phyloP scores from a whole-genome alignment of 371 early-diverging fungal genomes.

The Haplosporangium sp. region DNA sequence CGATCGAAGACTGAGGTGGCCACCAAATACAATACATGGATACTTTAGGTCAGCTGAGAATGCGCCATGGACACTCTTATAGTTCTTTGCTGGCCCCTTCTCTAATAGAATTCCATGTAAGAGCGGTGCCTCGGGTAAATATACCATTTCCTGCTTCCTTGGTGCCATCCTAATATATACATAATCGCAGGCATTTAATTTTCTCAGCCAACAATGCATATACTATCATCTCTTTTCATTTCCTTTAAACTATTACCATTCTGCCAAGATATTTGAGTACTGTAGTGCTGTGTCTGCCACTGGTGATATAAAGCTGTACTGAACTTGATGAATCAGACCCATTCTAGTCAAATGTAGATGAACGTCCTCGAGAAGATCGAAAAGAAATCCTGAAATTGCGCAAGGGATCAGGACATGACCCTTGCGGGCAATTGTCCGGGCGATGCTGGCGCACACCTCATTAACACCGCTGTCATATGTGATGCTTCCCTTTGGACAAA shows the following conservation, averaged over 20 bases:
- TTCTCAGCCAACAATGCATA: no score
- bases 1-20: conserved; percentile 62
- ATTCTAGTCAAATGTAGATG: conserved; percentile 63
- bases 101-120: conserved; percentile 65
- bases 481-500: conserved; percentile 42
- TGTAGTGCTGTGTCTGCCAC: conserved; percentile 82
- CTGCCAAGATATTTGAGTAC: conserved; percentile 88
- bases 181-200: no score
- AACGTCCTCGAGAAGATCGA: conserved; percentile 79
- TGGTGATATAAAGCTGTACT: conserved; percentile 78
- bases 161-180: conserved; percentile 69
- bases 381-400: conserved; percentile 75
- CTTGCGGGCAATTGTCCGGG: conserved; percentile 67
- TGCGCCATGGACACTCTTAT: conserved; percentile 56
- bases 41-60: conserved; percentile 57
- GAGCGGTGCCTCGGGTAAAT: conserved; percentile 68
- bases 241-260: conserved; percentile 69
- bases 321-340: conserved; percentile 68
- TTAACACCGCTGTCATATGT: conserved; percentile 48
- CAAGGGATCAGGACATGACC: conserved; percentile 81
- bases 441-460: conserved; percentile 52
- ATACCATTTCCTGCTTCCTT: conserved; percentile 67
- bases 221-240: neutral
- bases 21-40: conserved; percentile 78
- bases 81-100: conserved; percentile 58